Evolutionary conservation across 1,284 basidiomycete genomes (phyloP), one percentile per base, ranked within the genome.

Genomic region (Afroboletus lepidellus): DNA sequence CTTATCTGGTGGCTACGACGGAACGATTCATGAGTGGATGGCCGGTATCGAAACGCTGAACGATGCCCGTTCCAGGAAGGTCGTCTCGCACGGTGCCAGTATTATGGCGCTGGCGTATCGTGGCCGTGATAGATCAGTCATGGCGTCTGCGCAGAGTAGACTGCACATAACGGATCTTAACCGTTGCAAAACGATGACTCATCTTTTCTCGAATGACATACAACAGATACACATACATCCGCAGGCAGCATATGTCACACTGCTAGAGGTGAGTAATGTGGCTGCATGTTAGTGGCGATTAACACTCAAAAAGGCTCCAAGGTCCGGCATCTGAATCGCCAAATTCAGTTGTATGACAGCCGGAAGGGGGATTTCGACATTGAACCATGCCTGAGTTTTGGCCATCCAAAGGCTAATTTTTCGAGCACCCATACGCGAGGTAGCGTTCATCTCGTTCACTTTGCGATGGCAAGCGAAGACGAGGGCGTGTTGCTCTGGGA

Each of bases 401-500:
- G 80, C 7, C 63, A 73, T 55, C 71, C 56, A 30, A 52, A 51
- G 23, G 57, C 56, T 41, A 60, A 57, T 43, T 60, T 58, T 53
- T 45, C 57, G 44, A 49, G 54, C 20, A 57, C 53, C 47, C 63
- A 64, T 41, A 63, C 59, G 41, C 66, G 68, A 51, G 69, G 72
- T 43, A 68, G 67, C 56, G 65, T 69, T 32, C 56, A 61, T 54
- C 62, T 72, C 50, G 67, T 67, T 38, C 70, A 75, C 51, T 80
- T 80, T 61, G 74, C 67, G 29, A 75, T 74, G 51, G 76, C 77
- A 18, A 77, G 71, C 61, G 60, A 67, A 41, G 78, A 81, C 58
- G 75, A 75, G 12, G 59, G 56, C 24, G 70, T 80, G 24, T 60
- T 72, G 12, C 57, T 79, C 21, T 83, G 80, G 78, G 80, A 82